Evolutionary conservation across 2,329 filamentous ascomycete species (phyloP).

Genomic region (Cordyceps fumosorosea): DNA sequence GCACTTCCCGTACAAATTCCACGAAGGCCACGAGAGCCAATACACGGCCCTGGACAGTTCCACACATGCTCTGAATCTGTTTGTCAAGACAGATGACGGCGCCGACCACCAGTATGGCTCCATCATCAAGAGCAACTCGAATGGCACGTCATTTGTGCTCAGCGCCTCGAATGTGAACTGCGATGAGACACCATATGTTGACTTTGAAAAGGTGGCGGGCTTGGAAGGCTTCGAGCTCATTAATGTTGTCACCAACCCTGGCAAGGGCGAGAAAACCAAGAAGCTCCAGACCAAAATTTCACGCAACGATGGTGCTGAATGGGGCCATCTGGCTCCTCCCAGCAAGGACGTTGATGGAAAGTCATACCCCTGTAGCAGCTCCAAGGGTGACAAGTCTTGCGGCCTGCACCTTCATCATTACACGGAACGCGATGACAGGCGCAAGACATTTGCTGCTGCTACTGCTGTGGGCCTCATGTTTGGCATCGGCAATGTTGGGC

Average conservation of each 20-base stretch:
- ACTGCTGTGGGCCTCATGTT: conserved; percentile 89
- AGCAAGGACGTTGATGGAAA: conserved; percentile 64
- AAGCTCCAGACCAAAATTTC: conserved; percentile 85
- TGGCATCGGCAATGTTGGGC: conserved; percentile 83
- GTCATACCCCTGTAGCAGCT: conserved; percentile 58
- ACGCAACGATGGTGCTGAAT: conserved; percentile 91
- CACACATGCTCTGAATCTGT: conserved; percentile 88
- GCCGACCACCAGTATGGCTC: conserved; percentile 67
- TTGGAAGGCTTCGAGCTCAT: conserved; percentile 85
- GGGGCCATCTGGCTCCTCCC: conserved; percentile 72
- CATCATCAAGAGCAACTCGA: conserved; percentile 97
- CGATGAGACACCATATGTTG: conserved; percentile 70
- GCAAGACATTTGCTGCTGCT: conserved; percentile 80
- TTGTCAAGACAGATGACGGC: conserved; percentile 71
- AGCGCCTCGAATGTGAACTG: conserved; percentile 78
- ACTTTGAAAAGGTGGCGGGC: conserved; percentile 93
- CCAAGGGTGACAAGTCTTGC: conserved; percentile 58
- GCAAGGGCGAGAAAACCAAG: conserved; percentile 72
- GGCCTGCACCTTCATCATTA: conserved; percentile 92
- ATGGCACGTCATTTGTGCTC: conserved; percentile 89
- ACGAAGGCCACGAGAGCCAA: conserved; percentile 67
- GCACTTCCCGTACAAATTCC: conserved; percentile 78
- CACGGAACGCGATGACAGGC: conserved; percentile 76
- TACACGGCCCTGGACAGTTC: conserved; percentile 95
- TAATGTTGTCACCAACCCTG: conserved; percentile 73